Conservation (phyloP, 2,329 filamentous ascomycete species). For the Aureobasidium sp. region DNA sequence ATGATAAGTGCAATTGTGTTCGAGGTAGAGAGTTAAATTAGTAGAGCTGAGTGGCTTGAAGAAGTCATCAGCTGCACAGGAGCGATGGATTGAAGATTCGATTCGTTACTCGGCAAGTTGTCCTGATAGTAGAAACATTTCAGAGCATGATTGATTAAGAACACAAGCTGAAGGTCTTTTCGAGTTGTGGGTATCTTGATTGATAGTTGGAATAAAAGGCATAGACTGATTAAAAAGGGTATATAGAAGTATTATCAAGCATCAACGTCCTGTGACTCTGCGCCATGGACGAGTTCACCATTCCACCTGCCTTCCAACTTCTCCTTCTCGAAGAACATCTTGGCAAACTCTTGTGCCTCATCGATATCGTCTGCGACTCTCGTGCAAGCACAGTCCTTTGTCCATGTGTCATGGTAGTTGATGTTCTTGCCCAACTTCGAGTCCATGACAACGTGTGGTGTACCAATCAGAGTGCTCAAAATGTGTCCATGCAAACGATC, state of each 20-base stretch:
- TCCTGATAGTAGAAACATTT: neutral
- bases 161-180: neutral
- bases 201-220: neutral
- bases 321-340: conserved; percentile 12
- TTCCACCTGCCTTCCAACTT: conserved; percentile 6
- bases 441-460: conserved; percentile 12
- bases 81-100: neutral
- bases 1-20: neutral
- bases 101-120: neutral
- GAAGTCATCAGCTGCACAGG: neutral
- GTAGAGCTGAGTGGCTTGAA: neutral
- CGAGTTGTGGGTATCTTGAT: neutral
- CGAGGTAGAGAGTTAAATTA: neutral
- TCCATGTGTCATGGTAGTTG: conserved; percentile 14
- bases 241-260: neutral
- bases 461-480: conserved; percentile 13
- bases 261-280: neutral
- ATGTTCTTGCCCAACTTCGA: conserved; percentile 14
- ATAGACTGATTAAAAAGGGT: neutral
- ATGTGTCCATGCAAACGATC: conserved; percentile 14
- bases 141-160: neutral
- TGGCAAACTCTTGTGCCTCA: conserved; percentile 1
- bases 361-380: conserved; percentile 8
- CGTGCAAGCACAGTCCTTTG: conserved; percentile 9
- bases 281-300: neutral